Percentiles rank a stretch among this genome's conserved stretches.
phyloP scores from a whole-genome alignment of 805 yeast genomes.

The Candida ascalaphidarum region DNA sequence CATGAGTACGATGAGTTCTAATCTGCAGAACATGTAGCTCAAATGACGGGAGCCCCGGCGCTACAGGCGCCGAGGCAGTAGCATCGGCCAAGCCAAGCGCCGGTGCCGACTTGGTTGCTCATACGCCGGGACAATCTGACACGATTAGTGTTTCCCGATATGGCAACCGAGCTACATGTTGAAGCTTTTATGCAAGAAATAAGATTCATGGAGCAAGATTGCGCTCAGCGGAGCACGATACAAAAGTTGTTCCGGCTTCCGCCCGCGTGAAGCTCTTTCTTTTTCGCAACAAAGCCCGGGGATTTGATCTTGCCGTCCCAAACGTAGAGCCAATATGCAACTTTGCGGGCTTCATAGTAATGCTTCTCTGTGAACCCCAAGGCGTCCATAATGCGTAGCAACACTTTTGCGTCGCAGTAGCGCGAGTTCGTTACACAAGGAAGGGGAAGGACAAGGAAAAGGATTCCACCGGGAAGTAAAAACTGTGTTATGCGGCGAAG shows the following conservation, averaged over 20 bases:
- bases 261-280: slow-evolving; percentile 50
- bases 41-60: too few species aligned
- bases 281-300: slow-evolving; percentile 11
- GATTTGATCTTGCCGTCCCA: slow-evolving; percentile 27
- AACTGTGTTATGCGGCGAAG: slow-evolving; percentile 49
- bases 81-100: too few species aligned
- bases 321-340: slow-evolving; percentile 63
- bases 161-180: too few species aligned
- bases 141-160: too few species aligned
- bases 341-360: slow-evolving; percentile 56
- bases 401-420: slow-evolving; percentile 45
- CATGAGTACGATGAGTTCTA: too few species aligned
- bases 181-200: too few species aligned
- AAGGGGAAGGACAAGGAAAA: slow-evolving; percentile 79
- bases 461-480: slow-evolving; percentile 24
- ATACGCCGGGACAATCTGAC: too few species aligned
- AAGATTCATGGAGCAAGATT: too few species aligned
- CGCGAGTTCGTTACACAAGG: slow-evolving; percentile 84
- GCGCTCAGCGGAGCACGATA: slow-evolving; percentile 15
- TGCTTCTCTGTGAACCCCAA: slow-evolving; percentile 50
- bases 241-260: slow-evolving; percentile 63
- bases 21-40: too few species aligned
- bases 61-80: too few species aligned
- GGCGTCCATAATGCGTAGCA: slow-evolving; percentile 37
- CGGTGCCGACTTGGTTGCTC: too few species aligned